Base-by-base conservation (phyloP, 192 early-diverging fungal species). In the Phlyctochytrium planicorne region DNA sequence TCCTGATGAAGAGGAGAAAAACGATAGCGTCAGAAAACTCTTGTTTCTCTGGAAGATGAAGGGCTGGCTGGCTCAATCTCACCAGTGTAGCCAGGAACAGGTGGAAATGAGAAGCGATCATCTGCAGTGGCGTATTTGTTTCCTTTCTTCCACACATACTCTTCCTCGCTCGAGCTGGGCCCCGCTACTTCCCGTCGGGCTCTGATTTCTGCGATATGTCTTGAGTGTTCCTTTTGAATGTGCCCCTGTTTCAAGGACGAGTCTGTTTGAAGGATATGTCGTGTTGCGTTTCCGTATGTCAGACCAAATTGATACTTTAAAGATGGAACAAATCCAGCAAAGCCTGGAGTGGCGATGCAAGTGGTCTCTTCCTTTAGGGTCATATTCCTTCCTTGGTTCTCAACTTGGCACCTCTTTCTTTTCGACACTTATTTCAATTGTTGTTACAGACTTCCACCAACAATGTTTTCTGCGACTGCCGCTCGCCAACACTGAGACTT, bases 31-130 rank as follows among this genome's bases (percentile, higher is more conserved):
- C 40, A 20, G 40, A 47, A 14, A 20, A 20, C 40, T n/a, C n/a
- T n/a, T n/a, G n/a, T n/a, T n/a, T n/a, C n/a, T n/a, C n/a, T n/a
- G n/a, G n/a, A n/a, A n/a, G n/a, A n/a, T n/a, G n/a, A 6, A 47
- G 40, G 20, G 40, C 40, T 47, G 20, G 40, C 40, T 14, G 40
- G 20, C 20, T 20, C 40, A 47, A 65, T 59, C 30, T 37, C 47
- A 84, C 82, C 82, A 40, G 82, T 84, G 70, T 84, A 84, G 53
- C 82, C 82, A 16, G 82, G 82, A 27, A 84, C 82, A 47, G 82
- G 82, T 2, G 82, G 82, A 62, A 84, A 84, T 27, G 79, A 80
- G 59, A 84, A 84, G 24, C 82, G 50, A 62, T 81, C 79, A 71
- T 84, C 82, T 17, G 75, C 79, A 12, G 82, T 84, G 3, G 82